Conservation (phyloP, 805 yeast genomes). For the Starmera amethionina region DNA sequence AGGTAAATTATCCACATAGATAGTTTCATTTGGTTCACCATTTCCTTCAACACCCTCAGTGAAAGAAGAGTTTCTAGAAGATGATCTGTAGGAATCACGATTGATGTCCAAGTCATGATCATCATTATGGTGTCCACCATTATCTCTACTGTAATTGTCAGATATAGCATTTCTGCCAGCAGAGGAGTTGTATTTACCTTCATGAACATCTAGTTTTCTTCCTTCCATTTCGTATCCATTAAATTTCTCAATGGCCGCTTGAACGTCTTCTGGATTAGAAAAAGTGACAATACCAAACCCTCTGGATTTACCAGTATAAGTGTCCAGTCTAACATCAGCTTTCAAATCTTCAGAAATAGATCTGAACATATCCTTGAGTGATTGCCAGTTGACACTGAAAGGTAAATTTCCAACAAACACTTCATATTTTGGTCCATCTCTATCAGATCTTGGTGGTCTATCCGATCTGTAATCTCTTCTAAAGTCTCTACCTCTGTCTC, state of each 20-base stretch:
- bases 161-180: conserved; percentile 2
- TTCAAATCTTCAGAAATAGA: conserved; percentile 68
- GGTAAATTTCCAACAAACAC: conserved; percentile 79
- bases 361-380: conserved; percentile 75
- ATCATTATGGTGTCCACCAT: conserved; percentile 7
- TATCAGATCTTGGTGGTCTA: conserved; percentile 4
- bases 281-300: conserved; percentile 82
- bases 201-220: conserved; percentile 69
- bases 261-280: conserved; percentile 56
- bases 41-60: conserved; percentile 55
- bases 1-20: conserved; percentile 75
- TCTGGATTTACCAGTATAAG: conserved; percentile 58
- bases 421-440: conserved; percentile 32
- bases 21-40: conserved; percentile 49
- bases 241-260: conserved; percentile 56
- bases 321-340: conserved; percentile 66
- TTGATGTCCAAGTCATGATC: not conserved
- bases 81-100: conserved; percentile 1
- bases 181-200: conserved; percentile 36
- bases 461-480: conserved; percentile 14
- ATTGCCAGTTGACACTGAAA: conserved; percentile 73
- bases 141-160: conserved; percentile 5
- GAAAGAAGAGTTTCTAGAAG: conserved; percentile 39
- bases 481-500: conserved; percentile 6
- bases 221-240: conserved; percentile 70